Evolutionary conservation across 805 yeast genomes (phyloP), one percentile per base, ranked within the genome.

Genomic region (Lipomyces starkeyi): DNA sequence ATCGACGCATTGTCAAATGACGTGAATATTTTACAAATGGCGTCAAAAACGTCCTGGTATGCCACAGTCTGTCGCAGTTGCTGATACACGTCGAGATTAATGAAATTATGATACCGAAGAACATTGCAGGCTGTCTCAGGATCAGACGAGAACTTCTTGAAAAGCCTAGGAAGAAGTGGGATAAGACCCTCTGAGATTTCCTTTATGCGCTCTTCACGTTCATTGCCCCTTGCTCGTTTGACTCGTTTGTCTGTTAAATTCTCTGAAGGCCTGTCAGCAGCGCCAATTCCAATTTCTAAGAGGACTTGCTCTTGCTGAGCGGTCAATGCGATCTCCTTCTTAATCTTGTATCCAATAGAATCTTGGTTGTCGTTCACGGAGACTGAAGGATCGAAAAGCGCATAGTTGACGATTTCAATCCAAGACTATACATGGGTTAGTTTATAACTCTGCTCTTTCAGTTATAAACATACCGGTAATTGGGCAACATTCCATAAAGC

Each of bases 21-120:
- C 62, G 22, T 35, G 59, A 61, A 68, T 6, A 63, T 11, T 29
- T 53, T 37, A 32, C 65, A 49, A 29, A 68, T 56, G 37, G 43
- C 49, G n/a, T 74, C 74, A 37, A 75, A 68, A 17, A 80, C 74
- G 9, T 72, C 74, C 37, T 71, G 71, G 37, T 70, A 71, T 22
- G 71, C 64, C 5, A 40, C 53, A 59, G 74, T 75, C 43, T 68
- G 68, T 3, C 74, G 69, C 25, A 73, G 63, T 6, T 57, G 47
- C 22, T 67, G 71, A 53, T 69, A 74, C 2, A 68, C 58, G 20
- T 70, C 70, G 17, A 70, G 58, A 52, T 75, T 73, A 27, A 76
- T 66, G n/a, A 73, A 55, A 29, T 68, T 64, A 53, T 65, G 70
- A 2, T 75, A 37, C 29, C 73, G 61, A 11, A 76, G 7, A 11